Evolutionary conservation across 176 grass and related monocot genomes (phyloP).

Genomic region (Echinochloa phyllopogon): DNA sequence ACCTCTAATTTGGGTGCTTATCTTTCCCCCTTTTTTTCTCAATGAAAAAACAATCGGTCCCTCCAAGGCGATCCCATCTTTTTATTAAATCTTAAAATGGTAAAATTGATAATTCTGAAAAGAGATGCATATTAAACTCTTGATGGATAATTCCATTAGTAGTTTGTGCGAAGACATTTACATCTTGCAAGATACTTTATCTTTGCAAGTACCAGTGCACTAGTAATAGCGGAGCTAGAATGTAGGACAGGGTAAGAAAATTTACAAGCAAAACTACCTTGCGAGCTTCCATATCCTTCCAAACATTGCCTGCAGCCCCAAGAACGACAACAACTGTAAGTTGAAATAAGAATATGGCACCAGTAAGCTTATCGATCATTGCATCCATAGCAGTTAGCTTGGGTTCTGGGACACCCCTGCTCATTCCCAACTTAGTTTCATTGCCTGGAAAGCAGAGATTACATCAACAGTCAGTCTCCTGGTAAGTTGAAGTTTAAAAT

Average conservation of each 20-base stretch:
- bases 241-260: background rate
- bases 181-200: conserved; percentile 12
- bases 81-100: conserved; percentile 22
- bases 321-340: conserved; percentile 89
- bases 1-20: background rate
- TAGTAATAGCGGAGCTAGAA: conserved; percentile 22
- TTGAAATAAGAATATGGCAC: conserved; percentile 99
- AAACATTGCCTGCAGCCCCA: conserved; percentile 92
- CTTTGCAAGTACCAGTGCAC: conserved; percentile 15
- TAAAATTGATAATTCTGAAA: conserved; percentile 8
- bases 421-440: conserved; percentile 98
- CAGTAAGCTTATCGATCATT: conserved; percentile 99
- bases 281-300: conserved; percentile 93
- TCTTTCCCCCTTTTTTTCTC: background rate
- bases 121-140: conserved; percentile 8
- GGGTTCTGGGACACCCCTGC: conserved; percentile 86
- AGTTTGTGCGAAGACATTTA: conserved; percentile 31
- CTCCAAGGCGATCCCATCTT: conserved; percentile 18
- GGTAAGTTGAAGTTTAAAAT: background rate
- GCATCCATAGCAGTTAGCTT: conserved; percentile 96
- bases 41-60: background rate
- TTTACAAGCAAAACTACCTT: conserved; percentile 63
- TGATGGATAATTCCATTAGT: background rate
- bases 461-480: conserved; percentile 24
- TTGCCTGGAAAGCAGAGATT: conserved; percentile 69